Evolutionary conservation across 139 green algal genomes (phyloP).

Genomic region (Axilococcus clingmanii): DNA sequence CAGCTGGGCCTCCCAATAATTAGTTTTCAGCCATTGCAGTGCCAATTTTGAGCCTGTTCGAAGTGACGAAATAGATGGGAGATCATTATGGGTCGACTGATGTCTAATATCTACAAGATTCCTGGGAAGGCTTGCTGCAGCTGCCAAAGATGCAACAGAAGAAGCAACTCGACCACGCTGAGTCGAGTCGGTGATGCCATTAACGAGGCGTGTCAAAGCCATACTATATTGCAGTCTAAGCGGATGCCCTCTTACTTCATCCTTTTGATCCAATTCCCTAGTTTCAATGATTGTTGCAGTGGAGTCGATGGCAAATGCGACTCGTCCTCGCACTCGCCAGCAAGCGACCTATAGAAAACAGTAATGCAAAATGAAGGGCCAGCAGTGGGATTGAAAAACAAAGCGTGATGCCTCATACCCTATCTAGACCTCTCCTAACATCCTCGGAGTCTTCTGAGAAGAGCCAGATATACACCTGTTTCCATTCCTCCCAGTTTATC

Average conservation of each 20-base stretch:
- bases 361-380: too few species aligned
- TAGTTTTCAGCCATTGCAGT: slow-evolving; percentile 49
- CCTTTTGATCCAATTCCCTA: slow-evolving; percentile 3
- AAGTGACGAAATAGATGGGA: slow-evolving; percentile 58
- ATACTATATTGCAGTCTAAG: slow-evolving; percentile 46
- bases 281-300: slow-evolving; percentile 47
- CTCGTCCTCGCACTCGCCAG: slow-evolving; percentile 50
- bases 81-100: slow-evolving; percentile 72
- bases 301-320: slow-evolving; percentile 56
- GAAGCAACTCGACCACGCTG: slow-evolving; percentile 57
- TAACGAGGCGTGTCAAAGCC: slow-evolving; percentile 60
- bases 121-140: slow-evolving; percentile 49
- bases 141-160: slow-evolving; percentile 52
- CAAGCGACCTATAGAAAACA: too few species aligned
- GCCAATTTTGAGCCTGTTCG: slow-evolving; percentile 41
- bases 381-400: too few species aligned
- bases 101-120: slow-evolving; percentile 70
- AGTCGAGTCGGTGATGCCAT: slow-evolving; percentile 64
- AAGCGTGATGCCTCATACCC: too few species aligned
- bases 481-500: slow-evolving; percentile 63
- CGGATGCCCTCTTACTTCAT: slow-evolving; percentile 5
- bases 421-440: slow-evolving; percentile 6
- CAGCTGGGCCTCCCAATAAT: slow-evolving; percentile 65
- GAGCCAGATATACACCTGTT: slow-evolving; percentile 27
- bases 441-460: slow-evolving; percentile 7